Percentiles rank a stretch among this genome's conserved stretches.
Evolutionary conservation across 345 rosid genomes (phyloP).

Genomic region (Salix purpurea): DNA sequence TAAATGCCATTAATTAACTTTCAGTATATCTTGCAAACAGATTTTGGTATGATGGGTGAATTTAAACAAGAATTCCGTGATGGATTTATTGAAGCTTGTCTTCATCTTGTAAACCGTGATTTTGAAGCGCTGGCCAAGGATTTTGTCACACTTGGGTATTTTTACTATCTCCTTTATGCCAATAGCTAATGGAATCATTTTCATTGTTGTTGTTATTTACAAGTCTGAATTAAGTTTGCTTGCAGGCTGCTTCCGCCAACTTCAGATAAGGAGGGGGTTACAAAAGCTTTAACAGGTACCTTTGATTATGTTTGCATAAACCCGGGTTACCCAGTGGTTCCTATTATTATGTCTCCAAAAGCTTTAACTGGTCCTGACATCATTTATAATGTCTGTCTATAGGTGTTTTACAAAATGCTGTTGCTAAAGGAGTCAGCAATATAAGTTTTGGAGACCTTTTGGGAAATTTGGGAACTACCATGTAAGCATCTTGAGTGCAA

Average conservation of each 20-base stretch:
- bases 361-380: constrained; percentile 12
- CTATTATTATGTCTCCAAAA: not conserved
- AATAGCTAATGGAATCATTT: constrained; percentile 1
- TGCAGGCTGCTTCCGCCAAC: constrained; percentile 89
- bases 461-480: constrained; percentile 83
- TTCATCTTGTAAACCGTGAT: constrained; percentile 94
- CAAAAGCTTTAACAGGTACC: constrained; percentile 79
- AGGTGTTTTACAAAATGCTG: constrained; percentile 85
- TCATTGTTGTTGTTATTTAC: not conserved
- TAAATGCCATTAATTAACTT: constrained; percentile 21
- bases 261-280: constrained; percentile 70
- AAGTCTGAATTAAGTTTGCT: constrained; percentile 8
- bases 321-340: not conserved
- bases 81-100: constrained; percentile 94
- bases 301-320: constrained; percentile 13
- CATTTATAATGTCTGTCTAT: constrained; percentile 15
- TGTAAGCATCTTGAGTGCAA: constrained; percentile 39
- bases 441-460: constrained; percentile 89
- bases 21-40: constrained; percentile 40
- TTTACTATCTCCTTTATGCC: constrained; percentile 20
- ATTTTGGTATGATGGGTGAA: constrained; percentile 99
- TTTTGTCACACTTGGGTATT: constrained; percentile 91
- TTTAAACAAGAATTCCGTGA: constrained; percentile 85
- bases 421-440: constrained; percentile 74
- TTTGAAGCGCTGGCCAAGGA: constrained; percentile 80